Base-by-base conservation (phyloP, 75 land plant genomes). In the Pinus albicaulis region DNA sequence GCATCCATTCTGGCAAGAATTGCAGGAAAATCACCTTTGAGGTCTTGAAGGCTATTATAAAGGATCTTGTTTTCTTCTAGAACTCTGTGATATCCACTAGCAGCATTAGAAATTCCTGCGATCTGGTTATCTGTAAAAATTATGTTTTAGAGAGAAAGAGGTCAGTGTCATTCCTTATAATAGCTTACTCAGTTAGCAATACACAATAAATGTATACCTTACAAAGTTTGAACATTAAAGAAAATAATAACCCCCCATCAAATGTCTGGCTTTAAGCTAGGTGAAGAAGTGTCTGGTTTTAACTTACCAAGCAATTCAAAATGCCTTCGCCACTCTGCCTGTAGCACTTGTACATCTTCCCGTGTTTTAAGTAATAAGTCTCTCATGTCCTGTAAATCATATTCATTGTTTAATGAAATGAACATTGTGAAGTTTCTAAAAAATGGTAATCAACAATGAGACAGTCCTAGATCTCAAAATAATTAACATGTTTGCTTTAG, bases 11-110 rank as follows among this genome's bases (percentile, higher is more conserved):
- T 28, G 74, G 36, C n/a, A 77, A 24, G n/a, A 28, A 16, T 11
- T 55, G 26, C 15, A 25, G 53, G 28, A 19, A 26, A 17, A 64
- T 36, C 26, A 93, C 96, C 96, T 81, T 92, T 93, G 60, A 93
- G 76, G 73, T 93, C 96, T 74, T 89, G 91, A 68, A 93, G 86
- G 74, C 79, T 72, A 64, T 93, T 93, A 71, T 89, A 87, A 28
- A 93, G 76, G 14, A 80, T 75, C 41, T 89, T 80, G 70, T 93
- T 93, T 71, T 93, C 81, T 20, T 78, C 81, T 5, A 92, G 66
- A 44, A 85, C 90, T 60, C 56, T 81, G n/a, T 89, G 84, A 75
- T 92, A 91, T 13, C 89, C 86, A 79, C 60, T 34, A 69, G 89
- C 89, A 65, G 91, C 86, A 77, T 56, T 44, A 24, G 93, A 88